phyloP scores from a whole-genome alignment of 495 filamentous ascomycete species.

The Lasiosphaeria hispida region DNA sequence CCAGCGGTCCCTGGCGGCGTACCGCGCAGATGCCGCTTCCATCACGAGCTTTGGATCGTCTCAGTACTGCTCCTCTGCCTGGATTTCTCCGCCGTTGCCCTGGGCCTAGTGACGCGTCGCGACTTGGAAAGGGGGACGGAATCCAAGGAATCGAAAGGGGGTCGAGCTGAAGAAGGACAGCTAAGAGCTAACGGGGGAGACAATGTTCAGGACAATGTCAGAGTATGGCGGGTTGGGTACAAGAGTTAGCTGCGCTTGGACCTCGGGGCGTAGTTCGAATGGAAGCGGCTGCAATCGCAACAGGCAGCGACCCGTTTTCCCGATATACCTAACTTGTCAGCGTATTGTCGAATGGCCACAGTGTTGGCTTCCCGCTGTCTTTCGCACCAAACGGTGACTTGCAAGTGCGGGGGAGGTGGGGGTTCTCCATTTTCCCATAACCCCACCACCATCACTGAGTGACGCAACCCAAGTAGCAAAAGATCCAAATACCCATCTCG shows the following conservation, averaged over 20 bases:
- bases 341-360: not conserved
- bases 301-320: not conserved
- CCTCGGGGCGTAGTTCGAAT: slow-evolving; percentile 5
- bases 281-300: not conserved
- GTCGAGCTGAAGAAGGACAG: too few species aligned
- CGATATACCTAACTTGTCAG: slow-evolving; percentile 4
- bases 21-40: slow-evolving; percentile 95
- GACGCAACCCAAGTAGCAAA: too few species aligned
- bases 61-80: too few species aligned
- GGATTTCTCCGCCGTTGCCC: too few species aligned
- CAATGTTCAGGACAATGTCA: too few species aligned
- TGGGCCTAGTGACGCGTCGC: too few species aligned
- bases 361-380: slow-evolving; percentile 7
- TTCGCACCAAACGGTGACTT: slow-evolving; percentile 17
- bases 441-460: not conserved
- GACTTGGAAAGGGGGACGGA: too few species aligned
- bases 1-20: slow-evolving; percentile 94
- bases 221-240: not conserved
- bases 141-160: too few species aligned
- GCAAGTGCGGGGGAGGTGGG: slow-evolving; percentile 17
- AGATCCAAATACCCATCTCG: too few species aligned
- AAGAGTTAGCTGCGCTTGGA: slow-evolving; percentile 4
- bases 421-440: not conserved
- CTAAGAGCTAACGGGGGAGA: too few species aligned
- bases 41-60: slow-evolving; percentile 34